Evolutionary conservation across 2,329 filamentous ascomycete genomes (phyloP).

Genomic region (Arthroderma uncinatum): DNA sequence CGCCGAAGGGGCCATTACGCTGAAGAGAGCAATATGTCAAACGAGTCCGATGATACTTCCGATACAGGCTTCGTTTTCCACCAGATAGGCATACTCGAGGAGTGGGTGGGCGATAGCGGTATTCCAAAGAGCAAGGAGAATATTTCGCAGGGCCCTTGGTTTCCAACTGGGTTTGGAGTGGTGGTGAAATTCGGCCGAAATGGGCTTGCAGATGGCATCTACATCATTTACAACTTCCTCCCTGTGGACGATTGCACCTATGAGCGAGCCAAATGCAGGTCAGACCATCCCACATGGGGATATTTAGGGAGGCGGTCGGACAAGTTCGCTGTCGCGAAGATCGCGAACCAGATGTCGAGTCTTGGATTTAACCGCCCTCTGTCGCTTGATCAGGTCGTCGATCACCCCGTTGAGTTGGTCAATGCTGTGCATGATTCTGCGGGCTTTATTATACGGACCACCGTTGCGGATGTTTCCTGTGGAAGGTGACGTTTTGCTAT

Average conservation of each 20-base stretch:
- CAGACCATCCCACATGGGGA: neutral
- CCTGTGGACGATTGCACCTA: neutral
- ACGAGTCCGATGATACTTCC: conserved; percentile 6
- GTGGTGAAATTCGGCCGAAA: conserved; percentile 6
- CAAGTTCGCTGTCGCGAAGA: conserved; percentile 6
- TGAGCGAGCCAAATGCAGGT: neutral
- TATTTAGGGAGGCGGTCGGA: neutral
- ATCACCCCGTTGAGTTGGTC: conserved; percentile 8
- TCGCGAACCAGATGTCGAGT: conserved; percentile 1
- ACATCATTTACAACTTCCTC: conserved; percentile 9
- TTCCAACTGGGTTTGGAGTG: conserved; percentile 3
- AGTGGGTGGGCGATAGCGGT: neutral
- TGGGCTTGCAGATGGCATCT: neutral
- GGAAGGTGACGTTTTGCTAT: no score
- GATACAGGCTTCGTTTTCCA: conserved; percentile 7
- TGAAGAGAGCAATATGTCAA: conserved; percentile 8
- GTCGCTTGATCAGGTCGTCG: neutral
- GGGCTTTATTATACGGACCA: no score
- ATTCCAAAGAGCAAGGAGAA: neutral
- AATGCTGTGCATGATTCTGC: no score
- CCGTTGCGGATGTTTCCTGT: no score
- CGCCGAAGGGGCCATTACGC: neutral
- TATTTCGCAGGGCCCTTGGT: neutral
- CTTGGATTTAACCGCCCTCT: neutral
- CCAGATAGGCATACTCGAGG: conserved; percentile 7